Percentiles rank a stretch among this genome's conserved stretches.
Evolutionary conservation across 2,329 filamentous ascomycete species (phyloP).

Genomic region (Penicillium sp.): DNA sequence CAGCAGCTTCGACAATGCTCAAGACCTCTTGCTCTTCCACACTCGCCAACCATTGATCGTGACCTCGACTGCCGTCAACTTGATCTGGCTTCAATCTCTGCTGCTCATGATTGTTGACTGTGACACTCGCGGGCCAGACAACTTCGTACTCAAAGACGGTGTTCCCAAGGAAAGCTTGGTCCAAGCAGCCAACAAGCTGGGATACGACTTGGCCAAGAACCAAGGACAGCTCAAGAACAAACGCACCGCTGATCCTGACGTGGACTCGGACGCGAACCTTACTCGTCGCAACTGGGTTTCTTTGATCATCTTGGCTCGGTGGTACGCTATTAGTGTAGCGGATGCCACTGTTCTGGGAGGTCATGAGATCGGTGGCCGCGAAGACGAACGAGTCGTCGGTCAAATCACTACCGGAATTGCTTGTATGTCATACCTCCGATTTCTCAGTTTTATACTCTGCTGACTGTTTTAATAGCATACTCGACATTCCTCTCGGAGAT

Average conservation of each 20-base stretch:
- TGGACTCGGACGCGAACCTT: constrained; percentile 44
- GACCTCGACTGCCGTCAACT: constrained; percentile 37
- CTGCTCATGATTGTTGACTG: constrained; percentile 46
- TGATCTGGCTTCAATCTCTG: constrained; percentile 45
- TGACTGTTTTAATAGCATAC: constrained; percentile 30
- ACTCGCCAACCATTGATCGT: constrained; percentile 39
- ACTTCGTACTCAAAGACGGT: constrained; percentile 43
- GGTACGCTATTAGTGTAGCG: constrained; percentile 45
- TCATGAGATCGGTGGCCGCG: constrained; percentile 40
- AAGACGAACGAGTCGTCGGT: constrained; percentile 42
- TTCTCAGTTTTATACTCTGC: not conserved
- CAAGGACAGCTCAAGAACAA: constrained; percentile 42
- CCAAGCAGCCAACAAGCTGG: constrained; percentile 41
- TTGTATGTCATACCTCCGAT: constrained; percentile 32
- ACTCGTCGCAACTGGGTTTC: constrained; percentile 44
- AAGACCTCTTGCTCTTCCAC: constrained; percentile 41
- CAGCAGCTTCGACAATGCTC: constrained; percentile 41
- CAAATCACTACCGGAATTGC: constrained; percentile 38
- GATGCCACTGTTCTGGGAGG: constrained; percentile 40
- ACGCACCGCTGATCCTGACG: constrained; percentile 34
- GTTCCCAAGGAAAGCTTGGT: constrained; percentile 42
- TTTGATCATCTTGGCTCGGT: constrained; percentile 41
- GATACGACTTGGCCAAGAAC: constrained; percentile 40
- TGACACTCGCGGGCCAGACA: constrained; percentile 44
- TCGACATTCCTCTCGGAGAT: constrained; percentile 41